phyloP scores from a whole-genome alignment of 2,329 filamentous ascomycete species.

The Aschersonia sp. region DNA sequence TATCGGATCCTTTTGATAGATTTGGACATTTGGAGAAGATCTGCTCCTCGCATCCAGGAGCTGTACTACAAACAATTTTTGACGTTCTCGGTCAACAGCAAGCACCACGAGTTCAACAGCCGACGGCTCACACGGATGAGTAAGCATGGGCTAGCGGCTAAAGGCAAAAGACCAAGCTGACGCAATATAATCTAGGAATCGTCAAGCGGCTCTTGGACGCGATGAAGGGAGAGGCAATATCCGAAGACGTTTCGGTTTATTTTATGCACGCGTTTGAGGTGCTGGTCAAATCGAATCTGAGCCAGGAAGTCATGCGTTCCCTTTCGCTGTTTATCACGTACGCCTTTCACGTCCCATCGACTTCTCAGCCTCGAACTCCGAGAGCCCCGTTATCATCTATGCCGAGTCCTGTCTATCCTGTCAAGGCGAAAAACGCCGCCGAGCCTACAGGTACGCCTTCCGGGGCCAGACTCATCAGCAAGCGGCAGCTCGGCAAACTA shows the following conservation, averaged over 20 bases:
- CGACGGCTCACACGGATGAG: constrained; percentile 80
- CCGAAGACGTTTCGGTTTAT: constrained; percentile 54
- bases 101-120: constrained; percentile 83
- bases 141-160: constrained; percentile 28
- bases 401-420: constrained; percentile 23
- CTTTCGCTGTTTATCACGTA: constrained; percentile 89
- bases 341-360: constrained; percentile 52
- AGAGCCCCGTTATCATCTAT: constrained; percentile 24
- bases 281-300: constrained; percentile 67
- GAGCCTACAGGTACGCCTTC: constrained; percentile 15
- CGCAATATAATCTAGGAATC: constrained; percentile 44
- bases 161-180: constrained; percentile 5
- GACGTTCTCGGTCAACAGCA: constrained; percentile 78
- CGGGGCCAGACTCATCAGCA: constrained; percentile 31
- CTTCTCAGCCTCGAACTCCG: constrained; percentile 35
- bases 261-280: constrained; percentile 70
- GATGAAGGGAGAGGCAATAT: constrained; percentile 71
- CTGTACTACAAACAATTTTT: constrained; percentile 89
- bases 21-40: constrained; percentile 81
- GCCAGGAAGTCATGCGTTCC: constrained; percentile 71
- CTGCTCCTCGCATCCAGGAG: constrained; percentile 61
- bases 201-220: constrained; percentile 83
- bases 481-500: constrained; percentile 57
- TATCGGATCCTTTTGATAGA: constrained; percentile 88
- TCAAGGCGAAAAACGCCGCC: constrained; percentile 20